Evolutionary conservation across 768 basidiomycete genomes (phyloP).

Genomic region (Leccinum subtestaceum): DNA sequence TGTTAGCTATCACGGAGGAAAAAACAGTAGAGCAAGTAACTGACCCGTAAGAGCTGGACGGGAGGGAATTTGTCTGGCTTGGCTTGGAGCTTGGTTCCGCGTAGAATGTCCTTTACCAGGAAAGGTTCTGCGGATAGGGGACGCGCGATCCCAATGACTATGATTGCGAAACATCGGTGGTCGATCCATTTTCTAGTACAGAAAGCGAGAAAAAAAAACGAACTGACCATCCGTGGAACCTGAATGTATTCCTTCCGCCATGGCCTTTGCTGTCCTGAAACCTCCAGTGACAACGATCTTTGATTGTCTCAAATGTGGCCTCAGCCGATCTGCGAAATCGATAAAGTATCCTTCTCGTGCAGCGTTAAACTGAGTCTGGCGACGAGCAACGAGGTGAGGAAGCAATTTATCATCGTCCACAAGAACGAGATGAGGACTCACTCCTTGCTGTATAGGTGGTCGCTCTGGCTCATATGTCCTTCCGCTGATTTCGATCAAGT

Average conservation of each 20-base stretch:
- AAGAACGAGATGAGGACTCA: slow-evolving; percentile 1
- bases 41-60: slow-evolving; percentile 35
- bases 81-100: slow-evolving; percentile 21
- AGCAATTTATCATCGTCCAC: neutral
- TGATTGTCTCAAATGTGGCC: slow-evolving; percentile 24
- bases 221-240: slow-evolving; percentile 29
- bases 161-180: neutral
- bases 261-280: slow-evolving; percentile 28
- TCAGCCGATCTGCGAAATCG: slow-evolving; percentile 28
- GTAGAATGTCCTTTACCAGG: slow-evolving; percentile 28
- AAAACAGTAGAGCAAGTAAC: neutral
- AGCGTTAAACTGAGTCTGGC: slow-evolving; percentile 12
- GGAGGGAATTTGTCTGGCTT: slow-evolving; percentile 34
- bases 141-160: slow-evolving; percentile 32
- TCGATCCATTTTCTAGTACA: neutral
- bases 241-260: slow-evolving; percentile 26
- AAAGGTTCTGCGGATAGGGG: slow-evolving; percentile 32
- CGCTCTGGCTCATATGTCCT: slow-evolving; percentile 33
- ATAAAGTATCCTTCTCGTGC: slow-evolving; percentile 32
- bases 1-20: neutral
- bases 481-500: slow-evolving; percentile 43
- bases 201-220: neutral
- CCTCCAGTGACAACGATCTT: slow-evolving; percentile 32
- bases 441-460: slow-evolving; percentile 6
- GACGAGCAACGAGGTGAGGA: neutral